Percentiles rank a stretch among this genome's conserved stretches.
These are phyloP conservation scores for Corymbia maculata DNA, from an alignment of 345 rosid genomes.

Conservation along the genomic window DNA sequence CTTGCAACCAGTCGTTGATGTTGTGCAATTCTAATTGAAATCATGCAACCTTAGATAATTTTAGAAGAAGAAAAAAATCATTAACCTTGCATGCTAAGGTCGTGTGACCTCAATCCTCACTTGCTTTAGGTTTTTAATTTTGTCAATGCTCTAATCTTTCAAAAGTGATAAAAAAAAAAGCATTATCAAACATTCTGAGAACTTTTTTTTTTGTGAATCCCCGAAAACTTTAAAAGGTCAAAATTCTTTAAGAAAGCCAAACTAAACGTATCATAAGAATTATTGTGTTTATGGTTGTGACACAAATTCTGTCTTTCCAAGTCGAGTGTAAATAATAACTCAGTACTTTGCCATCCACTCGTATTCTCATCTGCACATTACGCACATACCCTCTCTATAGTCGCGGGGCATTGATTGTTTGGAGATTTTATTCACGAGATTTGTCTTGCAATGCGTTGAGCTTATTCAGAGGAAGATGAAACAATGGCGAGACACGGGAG, in stretches of 20 bases:
- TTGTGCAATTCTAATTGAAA: no score
- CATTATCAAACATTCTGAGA: not conserved
- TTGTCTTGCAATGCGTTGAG: not conserved
- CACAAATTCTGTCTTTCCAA: not conserved
- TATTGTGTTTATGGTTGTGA: not conserved
- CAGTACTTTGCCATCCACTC: not conserved
- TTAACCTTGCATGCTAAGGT: not conserved
- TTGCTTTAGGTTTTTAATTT: not conserved
- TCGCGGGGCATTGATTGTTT: not conserved
- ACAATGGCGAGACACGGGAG: not conserved
- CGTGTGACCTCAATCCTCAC: no score
- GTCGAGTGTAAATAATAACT: not conserved
- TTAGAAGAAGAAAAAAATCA: not conserved
- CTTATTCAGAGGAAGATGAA: not conserved
- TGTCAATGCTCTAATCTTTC: not conserved
- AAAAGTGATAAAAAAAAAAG: not conserved
- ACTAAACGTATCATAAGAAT: not conserved
- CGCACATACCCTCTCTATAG: not conserved
- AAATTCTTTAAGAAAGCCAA: fast-evolving
- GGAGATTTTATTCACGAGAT: not conserved
- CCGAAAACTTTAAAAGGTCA: not conserved
- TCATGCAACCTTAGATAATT: not conserved
- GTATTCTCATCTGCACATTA: not conserved
- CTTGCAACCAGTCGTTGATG: no score
- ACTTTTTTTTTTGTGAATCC: not conserved